Conservation (phyloP, 345 rosid species). For the Lepidium sativum region DNA sequence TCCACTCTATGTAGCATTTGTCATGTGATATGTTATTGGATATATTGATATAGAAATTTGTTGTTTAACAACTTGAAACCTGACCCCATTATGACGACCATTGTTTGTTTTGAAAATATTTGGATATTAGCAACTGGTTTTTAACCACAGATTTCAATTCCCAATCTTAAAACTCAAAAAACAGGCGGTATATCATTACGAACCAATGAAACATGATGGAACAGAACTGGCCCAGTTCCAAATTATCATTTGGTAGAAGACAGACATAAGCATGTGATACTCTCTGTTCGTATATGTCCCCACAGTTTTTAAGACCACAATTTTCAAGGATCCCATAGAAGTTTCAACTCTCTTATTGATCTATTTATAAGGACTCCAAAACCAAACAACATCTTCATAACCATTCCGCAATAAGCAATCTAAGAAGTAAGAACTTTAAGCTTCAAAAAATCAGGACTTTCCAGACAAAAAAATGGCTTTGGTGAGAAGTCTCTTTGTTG, state of each 20-base stretch:
- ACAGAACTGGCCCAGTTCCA: not conserved
- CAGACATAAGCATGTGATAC: constrained; percentile 6
- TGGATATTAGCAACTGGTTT: not conserved
- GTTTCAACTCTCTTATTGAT: not conserved
- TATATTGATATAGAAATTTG: not conserved
- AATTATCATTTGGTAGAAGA: not conserved
- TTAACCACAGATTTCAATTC: not conserved
- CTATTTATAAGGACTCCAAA: not conserved
- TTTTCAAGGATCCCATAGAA: not conserved
- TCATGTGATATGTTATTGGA: not conserved
- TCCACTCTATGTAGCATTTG: not conserved
- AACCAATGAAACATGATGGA: not conserved
- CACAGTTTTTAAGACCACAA: not conserved
- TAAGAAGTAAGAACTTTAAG: not conserved
- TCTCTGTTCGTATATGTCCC: not conserved
- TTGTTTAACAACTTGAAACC: not conserved
- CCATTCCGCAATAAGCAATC: not conserved
- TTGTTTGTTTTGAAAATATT: not conserved
- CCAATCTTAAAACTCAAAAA: not conserved
- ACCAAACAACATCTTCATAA: not conserved
- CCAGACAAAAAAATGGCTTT: not conserved
- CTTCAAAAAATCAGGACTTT: not conserved
- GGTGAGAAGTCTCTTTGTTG: not conserved
- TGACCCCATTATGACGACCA: constrained; percentile 2
- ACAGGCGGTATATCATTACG: not conserved